phyloP scores from a whole-genome alignment of 2,329 filamentous ascomycete species.

The Fusarium sambucinum region DNA sequence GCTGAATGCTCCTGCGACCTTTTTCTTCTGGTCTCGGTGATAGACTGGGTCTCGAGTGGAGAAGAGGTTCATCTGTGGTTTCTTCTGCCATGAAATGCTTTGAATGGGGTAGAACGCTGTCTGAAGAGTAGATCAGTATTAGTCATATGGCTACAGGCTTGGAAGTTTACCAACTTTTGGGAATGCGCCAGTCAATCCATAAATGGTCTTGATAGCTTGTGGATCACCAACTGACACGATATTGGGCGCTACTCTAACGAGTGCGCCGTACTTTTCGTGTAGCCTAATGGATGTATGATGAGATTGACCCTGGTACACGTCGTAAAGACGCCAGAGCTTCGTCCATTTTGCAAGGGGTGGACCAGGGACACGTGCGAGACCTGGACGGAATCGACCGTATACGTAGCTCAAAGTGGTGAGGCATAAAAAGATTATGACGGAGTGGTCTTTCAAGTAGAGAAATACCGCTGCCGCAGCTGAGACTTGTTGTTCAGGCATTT shows the following conservation, averaged over 20 bases:
- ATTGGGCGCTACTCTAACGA: background rate
- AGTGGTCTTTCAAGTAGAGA: background rate
- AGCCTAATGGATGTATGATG: background rate
- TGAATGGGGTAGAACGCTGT: background rate
- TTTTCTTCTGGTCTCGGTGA: background rate
- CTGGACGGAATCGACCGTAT: background rate
- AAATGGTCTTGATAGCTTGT: background rate
- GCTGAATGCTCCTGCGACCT: background rate
- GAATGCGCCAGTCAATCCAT: background rate
- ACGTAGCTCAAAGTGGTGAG: background rate
- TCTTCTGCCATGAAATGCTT: slow-evolving; percentile 1
- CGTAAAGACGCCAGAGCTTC: background rate
- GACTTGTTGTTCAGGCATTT: background rate
- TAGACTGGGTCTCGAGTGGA: background rate
- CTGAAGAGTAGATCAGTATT: accelerated
- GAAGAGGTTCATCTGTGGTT: background rate
- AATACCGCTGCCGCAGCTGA: background rate
- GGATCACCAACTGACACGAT: background rate
- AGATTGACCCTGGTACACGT: background rate
- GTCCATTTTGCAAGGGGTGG: background rate
- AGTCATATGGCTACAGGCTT: accelerated
- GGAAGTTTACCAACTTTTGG: background rate
- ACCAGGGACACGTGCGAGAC: background rate
- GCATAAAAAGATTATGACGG: accelerated
- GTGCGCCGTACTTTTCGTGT: background rate